These are phyloP conservation scores for Fusarium sp. DNA, from an alignment of 2,329 filamentous ascomycete genomes.

Conservation along the genomic window DNA sequence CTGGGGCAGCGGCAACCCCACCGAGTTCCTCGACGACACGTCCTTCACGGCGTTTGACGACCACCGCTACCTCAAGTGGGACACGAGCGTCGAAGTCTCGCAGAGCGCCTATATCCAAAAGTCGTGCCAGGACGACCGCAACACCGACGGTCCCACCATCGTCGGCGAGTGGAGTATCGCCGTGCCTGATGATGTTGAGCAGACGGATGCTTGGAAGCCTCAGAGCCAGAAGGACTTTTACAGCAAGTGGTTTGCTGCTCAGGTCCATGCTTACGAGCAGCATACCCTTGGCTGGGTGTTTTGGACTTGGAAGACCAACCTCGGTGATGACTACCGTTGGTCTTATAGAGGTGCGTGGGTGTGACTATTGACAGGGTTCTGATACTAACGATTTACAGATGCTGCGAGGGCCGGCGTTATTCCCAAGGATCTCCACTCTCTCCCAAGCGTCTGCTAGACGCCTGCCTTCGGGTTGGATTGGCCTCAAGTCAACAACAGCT, in stretches of 20 bases:
- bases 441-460: slow-evolving; percentile 34
- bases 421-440: slow-evolving; percentile 30
- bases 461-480: background rate
- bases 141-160: slow-evolving; percentile 56
- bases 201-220: slow-evolving; percentile 48
- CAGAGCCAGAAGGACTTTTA: slow-evolving; percentile 40
- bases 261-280: slow-evolving; percentile 40
- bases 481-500: background rate
- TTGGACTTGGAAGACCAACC: slow-evolving; percentile 42
- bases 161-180: slow-evolving; percentile 70
- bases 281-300: slow-evolving; percentile 40
- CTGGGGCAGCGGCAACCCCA: slow-evolving; percentile 69
- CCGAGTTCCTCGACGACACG: slow-evolving; percentile 55
- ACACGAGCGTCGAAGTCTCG: slow-evolving; percentile 44
- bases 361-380: background rate
- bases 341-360: slow-evolving; percentile 38
- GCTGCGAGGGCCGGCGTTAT: slow-evolving; percentile 39
- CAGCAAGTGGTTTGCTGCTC: slow-evolving; percentile 42
- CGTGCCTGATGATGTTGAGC: slow-evolving; percentile 61
- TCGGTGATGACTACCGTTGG: slow-evolving; percentile 43
- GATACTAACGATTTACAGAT: slow-evolving; percentile 20
- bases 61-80: slow-evolving; percentile 70
- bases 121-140: slow-evolving; percentile 62
- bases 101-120: slow-evolving; percentile 59
- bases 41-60: slow-evolving; percentile 66